phyloP scores from a whole-genome alignment of 2,329 filamentous ascomycete species.

The Hypoxylon sp. region DNA sequence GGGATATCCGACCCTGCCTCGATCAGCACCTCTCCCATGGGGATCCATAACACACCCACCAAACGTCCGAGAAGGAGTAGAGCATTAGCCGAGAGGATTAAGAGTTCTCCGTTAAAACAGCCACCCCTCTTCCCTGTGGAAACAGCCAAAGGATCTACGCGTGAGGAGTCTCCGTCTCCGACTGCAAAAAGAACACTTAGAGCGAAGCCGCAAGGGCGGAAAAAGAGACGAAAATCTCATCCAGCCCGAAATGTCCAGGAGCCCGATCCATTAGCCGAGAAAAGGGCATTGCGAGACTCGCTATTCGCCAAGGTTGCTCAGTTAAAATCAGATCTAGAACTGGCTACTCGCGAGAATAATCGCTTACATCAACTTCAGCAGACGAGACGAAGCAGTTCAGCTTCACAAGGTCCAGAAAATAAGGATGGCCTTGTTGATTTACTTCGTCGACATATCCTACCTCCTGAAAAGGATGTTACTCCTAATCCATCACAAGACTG shows the following conservation, averaged over 20 bases:
- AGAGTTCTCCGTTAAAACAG: slow-evolving; percentile 67
- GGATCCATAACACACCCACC: slow-evolving; percentile 73
- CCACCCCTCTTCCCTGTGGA: slow-evolving; percentile 55
- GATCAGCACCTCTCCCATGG: slow-evolving; percentile 68
- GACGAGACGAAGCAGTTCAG: slow-evolving; percentile 43
- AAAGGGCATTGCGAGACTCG: slow-evolving; percentile 66
- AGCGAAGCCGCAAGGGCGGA: slow-evolving; percentile 31
- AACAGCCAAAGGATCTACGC: slow-evolving; percentile 18
- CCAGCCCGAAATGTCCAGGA: slow-evolving; percentile 61
- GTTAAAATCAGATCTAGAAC: slow-evolving; percentile 71
- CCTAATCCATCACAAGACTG: slow-evolving; percentile 58
- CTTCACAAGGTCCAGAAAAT: slow-evolving; percentile 53
- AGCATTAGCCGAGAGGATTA: slow-evolving; percentile 57
- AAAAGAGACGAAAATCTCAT: slow-evolving; percentile 50
- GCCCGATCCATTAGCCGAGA: slow-evolving; percentile 62
- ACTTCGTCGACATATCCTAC: slow-evolving; percentile 60
- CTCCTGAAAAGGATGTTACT: slow-evolving; percentile 54
- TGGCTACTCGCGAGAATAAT: slow-evolving; percentile 72
- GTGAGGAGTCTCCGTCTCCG: slow-evolving; percentile 40
- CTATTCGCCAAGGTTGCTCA: slow-evolving; percentile 69
- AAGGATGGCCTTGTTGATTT: slow-evolving; percentile 60
- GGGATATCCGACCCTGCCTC: slow-evolving; percentile 65
- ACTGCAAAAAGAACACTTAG: slow-evolving; percentile 32
- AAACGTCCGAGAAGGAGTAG: slow-evolving; percentile 63
- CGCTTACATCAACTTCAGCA: slow-evolving; percentile 64